These are phyloP conservation scores for Metschnikowia baotianmanensis DNA, from an alignment of 805 yeast species.

Conservation along the genomic window DNA sequence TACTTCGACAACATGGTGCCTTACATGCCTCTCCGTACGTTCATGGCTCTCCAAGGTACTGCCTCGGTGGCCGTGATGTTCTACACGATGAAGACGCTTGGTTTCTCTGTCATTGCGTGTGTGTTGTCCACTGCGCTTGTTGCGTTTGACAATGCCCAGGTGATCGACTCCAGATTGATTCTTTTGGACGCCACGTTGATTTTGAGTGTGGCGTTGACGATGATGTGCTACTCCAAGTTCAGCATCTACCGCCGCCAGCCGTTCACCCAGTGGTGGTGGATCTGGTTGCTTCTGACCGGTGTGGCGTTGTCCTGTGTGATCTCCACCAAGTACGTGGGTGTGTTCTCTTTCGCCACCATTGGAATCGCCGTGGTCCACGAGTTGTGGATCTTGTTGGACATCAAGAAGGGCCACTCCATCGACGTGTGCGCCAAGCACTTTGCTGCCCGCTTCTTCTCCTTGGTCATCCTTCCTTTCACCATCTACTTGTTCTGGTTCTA, in stretches of 20 bases:
- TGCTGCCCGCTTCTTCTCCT: constrained; percentile 63
- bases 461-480: constrained; percentile 76
- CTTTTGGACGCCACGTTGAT: constrained; percentile 87
- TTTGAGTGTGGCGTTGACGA: constrained; percentile 75
- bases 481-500: constrained; percentile 89
- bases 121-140: constrained; percentile 73
- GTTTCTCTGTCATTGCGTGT: constrained; percentile 76
- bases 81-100: constrained; percentile 80
- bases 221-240: constrained; percentile 77
- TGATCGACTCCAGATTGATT: constrained; percentile 86
- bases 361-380: constrained; percentile 86
- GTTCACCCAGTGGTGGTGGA: constrained; percentile 75
- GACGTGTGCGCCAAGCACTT: constrained; percentile 65
- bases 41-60: constrained; percentile 79
- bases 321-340: constrained; percentile 95
- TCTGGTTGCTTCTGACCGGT: constrained; percentile 85
- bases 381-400: constrained; percentile 83
- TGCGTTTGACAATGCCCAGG: constrained; percentile 85
- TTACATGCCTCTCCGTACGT: constrained; percentile 74
- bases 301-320: constrained; percentile 85
- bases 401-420: constrained; percentile 60
- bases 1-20: constrained; percentile 82
- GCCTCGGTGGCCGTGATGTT: constrained; percentile 82
- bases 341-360: constrained; percentile 81
- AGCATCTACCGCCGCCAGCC: constrained; percentile 63